Base-by-base conservation (phyloP, 2,329 filamentous ascomycete species). In the Colletotrichum eleusines region DNA sequence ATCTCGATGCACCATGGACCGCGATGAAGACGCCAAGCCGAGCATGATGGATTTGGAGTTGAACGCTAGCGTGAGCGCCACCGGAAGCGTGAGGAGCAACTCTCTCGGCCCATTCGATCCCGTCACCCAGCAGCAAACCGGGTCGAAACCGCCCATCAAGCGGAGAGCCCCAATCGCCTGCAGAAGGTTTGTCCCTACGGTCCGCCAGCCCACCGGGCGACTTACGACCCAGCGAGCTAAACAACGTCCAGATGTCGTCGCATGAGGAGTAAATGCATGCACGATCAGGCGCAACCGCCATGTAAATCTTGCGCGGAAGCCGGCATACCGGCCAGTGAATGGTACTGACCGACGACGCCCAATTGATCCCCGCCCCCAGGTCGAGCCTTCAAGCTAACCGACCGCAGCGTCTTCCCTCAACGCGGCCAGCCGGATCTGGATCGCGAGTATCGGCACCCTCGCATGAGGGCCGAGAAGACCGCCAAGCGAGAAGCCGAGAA, bases 381-480 rank as follows among this genome's bases (percentile, higher is more conserved):
- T 33, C 51, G 18, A 44, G n/a, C 48, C 59, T 50, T 51, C 31
- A 31, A 63, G 64, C 68, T 71, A 67, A 71, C 31, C 26, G 28
- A 40, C 12, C 26, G 57, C 65, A 89, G 87, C 76, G 76, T 84
- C 48, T 89, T 89, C 73, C 85, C 86, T 0, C 79, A 81, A 23
- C 84, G 87, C 61, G 87, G 87, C 50, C 84, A 87, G 54, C 82
- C 84, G 12, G 86, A 89, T 69, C 78, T 82, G 74, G 87, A 89
- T 75, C 86, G 87, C 44, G 83, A 85, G 16, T 88, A 87, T 72
- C 86, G 87, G 54, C 87, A 89, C 75, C 87, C 87, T 66, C 85
- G 87, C 35, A 78, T 83, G 73, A 83, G 84, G 72, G 79, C 83
- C 46, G 85, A 87, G 62, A 87, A 83, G 77, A 78, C 78, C 65